Evolutionary conservation across 2,329 filamentous ascomycete species (phyloP), one percentile per base, ranked within the genome.

Genomic region (Epichloe baconii): DNA sequence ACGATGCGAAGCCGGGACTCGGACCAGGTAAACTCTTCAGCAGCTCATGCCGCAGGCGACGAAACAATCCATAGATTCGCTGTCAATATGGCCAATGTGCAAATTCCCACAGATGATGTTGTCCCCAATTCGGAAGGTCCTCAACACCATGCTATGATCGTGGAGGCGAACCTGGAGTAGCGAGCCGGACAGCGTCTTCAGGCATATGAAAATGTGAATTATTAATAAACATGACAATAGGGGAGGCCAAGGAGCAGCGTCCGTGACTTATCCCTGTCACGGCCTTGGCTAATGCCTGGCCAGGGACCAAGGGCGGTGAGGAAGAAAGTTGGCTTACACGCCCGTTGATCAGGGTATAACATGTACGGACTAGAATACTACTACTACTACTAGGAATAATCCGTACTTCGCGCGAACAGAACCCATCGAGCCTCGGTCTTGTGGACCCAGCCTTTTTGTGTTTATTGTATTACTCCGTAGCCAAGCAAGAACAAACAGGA

Each of bases 221-320:
- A 1, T 11, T 44, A 1, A 15, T 14, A 14, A 38, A 45, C 26
- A 45, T 35, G 31, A 4, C 26, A 23, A 15, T 10, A 21, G 12
- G 26, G 26, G 14, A 6, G 19, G 35, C 17, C 19, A 37, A 26
- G 45, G 35, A 37, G 3, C 35, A 38, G 35, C 8, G 26, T 26
- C 48, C 40, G 14, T 40, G 12, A 19, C 17, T 19, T 19, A 47
- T 52, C 45, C 50, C 50, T 51, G 50, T 51, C 50, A 42, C 19
- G n/a, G 40, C 38, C 50, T 41, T 23, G 45, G 50, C 40, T 21
- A 40, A 19, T 40, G 34, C 36, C 41, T 45, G 43, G 31, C 50
- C 40, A 45, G 46, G 46, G 50, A 35, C 12, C 11, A 34, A 31
- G 50, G 42, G 50, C 50, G 50, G 50, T 52, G 50, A 52, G 8